Evolutionary conservation across 176 grass and related monocot genomes (phyloP), one percentile per base, ranked within the genome.

Genomic region (Rhynchospora pubera): DNA sequence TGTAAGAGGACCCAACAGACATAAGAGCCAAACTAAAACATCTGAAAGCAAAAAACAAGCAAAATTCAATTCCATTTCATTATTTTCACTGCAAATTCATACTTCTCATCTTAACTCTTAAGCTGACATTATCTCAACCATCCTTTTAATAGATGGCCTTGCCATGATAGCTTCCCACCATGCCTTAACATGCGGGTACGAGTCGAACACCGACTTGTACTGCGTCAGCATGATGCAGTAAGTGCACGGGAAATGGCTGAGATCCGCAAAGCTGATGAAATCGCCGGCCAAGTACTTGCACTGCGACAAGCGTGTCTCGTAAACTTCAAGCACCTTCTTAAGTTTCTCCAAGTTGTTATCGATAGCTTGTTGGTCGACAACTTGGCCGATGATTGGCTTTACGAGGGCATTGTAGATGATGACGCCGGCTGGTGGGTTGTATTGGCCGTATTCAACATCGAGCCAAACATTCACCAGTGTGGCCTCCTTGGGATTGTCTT

Each of bases 201-300:
- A 63, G 6, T 93, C 83, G 2, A 93, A 6, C 62, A 90, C 57
- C 0, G 85, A 87, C 2, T 43, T 79, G 11, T 85, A 50, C 2
- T 81, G 65, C 11, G 82, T 55, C 1, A 9, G n/a, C 26, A 85
- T 19, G 32, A 92, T 18, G 24, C 87, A 73, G 53, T 84, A 24
- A 9, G 48, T 67, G 3, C 11, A 5, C 3, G 88, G 88, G 0
- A 67, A 34, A 81, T 90, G 91, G 71, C 85, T 88, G 7, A 93
- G n/a, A 7, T 93, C 88, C 1, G 91, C 83, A 0, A 90, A 19
- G 66, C 85, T 93, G 60, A 90, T 0, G 66, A 88, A 93, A 48
- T 90, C 85, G 9, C 91, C 88, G 1, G 83, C 91, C 1, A 90
- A 47, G 75, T 84, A 93, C 83, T 84, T 86, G 65, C 0, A 47